Evolutionary conservation across 2,329 filamentous ascomycete genomes (phyloP).

Genomic region (Gnomoniopsis smithogilvyi): DNA sequence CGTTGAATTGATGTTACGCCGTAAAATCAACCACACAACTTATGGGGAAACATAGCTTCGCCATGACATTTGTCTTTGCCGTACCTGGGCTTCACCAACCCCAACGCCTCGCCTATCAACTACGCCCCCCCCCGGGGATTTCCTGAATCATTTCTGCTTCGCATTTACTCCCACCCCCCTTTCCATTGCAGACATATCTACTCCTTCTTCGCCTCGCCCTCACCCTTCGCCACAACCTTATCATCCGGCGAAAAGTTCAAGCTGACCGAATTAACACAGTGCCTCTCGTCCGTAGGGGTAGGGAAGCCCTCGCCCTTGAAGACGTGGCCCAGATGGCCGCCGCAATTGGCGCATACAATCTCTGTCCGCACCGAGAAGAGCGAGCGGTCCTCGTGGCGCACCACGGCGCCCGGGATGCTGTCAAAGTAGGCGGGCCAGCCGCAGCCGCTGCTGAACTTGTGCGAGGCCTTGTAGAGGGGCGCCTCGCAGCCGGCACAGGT

Average conservation of each 20-base stretch:
- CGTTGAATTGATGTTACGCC: too few relatives aligned
- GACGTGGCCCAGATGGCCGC: conserved; percentile 86
- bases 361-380: conserved; percentile 86
- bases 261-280: conserved; percentile 94
- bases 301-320: conserved; percentile 84
- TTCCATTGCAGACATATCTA: not conserved
- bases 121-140: not conserved
- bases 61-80: too few relatives aligned
- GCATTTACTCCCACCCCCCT: too few relatives aligned
- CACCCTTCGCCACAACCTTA: conserved; percentile 40
- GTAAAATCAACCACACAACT: too few relatives aligned
- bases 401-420: conserved; percentile 86
- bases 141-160: too few relatives aligned
- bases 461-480: conserved; percentile 86
- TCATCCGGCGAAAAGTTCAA: conserved; percentile 75
- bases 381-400: conserved; percentile 70
- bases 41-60: too few relatives aligned
- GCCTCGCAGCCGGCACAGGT: conserved; percentile 81
- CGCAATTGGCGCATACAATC: conserved; percentile 93
- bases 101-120: too few relatives aligned
- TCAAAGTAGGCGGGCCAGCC: conserved; percentile 99
- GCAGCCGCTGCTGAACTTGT: conserved; percentile 96
- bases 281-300: conserved; percentile 90
- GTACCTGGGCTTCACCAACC: too few relatives aligned
- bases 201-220: conserved; percentile 31